Percentiles rank a stretch among this genome's conserved stretches.
Evolutionary conservation across 495 filamentous ascomycete genomes (phyloP).

Genomic region (Penicillium maclennaniae): DNA sequence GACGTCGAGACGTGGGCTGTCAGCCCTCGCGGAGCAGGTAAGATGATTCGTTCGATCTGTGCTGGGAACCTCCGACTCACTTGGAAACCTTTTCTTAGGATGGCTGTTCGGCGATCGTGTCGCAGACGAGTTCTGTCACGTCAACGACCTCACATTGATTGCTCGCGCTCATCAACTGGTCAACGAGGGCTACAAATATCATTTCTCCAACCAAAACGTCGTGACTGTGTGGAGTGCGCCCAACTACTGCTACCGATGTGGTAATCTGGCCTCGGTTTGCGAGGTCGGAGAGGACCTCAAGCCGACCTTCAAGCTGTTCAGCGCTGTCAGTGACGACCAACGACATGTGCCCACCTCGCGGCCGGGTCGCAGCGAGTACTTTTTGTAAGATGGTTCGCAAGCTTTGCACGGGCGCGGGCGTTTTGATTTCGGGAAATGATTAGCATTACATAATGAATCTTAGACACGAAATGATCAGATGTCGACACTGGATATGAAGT

Average conservation of each 20-base stretch:
- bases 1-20: conserved; percentile 98
- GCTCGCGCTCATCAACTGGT: conserved; percentile 95
- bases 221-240: conserved; percentile 99
- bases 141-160: conserved; percentile 91
- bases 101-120: conserved; percentile 99
- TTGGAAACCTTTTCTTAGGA: conserved; percentile 34
- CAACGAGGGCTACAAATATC: conserved; percentile 98
- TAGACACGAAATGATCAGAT: conserved; percentile 20
- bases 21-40: conserved; percentile 81
- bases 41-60: conserved; percentile 5
- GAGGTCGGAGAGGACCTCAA: conserved; percentile 80
- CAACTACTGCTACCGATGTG: conserved; percentile 98
- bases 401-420: conserved; percentile 41
- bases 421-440: conserved; percentile 25
- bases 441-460: conserved; percentile 40
- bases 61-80: neutral
- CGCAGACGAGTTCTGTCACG: conserved; percentile 97
- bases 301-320: conserved; percentile 91
- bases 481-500: conserved; percentile 3
- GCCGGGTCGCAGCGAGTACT: conserved; percentile 86
- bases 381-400: conserved; percentile 61
- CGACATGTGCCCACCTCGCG: conserved; percentile 80
- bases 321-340: conserved; percentile 87
- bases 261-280: conserved; percentile 96
- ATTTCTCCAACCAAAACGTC: conserved; percentile 91